phyloP scores from a whole-genome alignment of 768 basidiomycete species.

The Lactarius evosmus region DNA sequence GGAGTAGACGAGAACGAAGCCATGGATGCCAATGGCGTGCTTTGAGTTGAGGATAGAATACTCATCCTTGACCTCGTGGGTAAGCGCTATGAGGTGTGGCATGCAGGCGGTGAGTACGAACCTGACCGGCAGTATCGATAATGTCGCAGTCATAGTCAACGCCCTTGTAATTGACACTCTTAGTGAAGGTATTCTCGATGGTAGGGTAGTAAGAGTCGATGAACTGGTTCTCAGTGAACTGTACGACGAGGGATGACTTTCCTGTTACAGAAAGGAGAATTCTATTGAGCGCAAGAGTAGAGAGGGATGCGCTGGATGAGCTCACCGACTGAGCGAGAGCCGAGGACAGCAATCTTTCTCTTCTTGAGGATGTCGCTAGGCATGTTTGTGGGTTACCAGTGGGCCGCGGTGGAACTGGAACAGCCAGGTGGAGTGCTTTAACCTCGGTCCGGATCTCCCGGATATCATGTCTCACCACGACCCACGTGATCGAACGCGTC shows the following conservation, averaged over 20 bases:
- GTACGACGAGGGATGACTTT: constrained; percentile 89
- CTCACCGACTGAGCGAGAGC: constrained; percentile 85
- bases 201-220: constrained; percentile 94
- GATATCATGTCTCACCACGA: neutral
- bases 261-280: constrained; percentile 47
- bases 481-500: constrained; percentile 25
- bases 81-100: constrained; percentile 16
- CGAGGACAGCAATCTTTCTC: constrained; percentile 86
- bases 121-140: constrained; percentile 97
- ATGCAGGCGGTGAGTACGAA: constrained; percentile 36
- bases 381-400: constrained; percentile 28
- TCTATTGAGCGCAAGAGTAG: constrained; percentile 10
- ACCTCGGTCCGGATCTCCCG: constrained; percentile 5
- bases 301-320: constrained; percentile 21
- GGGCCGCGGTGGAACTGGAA: neutral
- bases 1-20: constrained; percentile 94
- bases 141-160: constrained; percentile 95
- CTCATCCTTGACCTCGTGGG: constrained; percentile 64
- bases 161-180: constrained; percentile 83
- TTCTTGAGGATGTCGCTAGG: constrained; percentile 55
- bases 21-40: constrained; percentile 95
- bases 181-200: constrained; percentile 84
- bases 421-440: neutral
- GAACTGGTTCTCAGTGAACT: constrained; percentile 92
- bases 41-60: constrained; percentile 91